phyloP scores from a whole-genome alignment of 805 yeast genomes.

The Ogataea naganishii region DNA sequence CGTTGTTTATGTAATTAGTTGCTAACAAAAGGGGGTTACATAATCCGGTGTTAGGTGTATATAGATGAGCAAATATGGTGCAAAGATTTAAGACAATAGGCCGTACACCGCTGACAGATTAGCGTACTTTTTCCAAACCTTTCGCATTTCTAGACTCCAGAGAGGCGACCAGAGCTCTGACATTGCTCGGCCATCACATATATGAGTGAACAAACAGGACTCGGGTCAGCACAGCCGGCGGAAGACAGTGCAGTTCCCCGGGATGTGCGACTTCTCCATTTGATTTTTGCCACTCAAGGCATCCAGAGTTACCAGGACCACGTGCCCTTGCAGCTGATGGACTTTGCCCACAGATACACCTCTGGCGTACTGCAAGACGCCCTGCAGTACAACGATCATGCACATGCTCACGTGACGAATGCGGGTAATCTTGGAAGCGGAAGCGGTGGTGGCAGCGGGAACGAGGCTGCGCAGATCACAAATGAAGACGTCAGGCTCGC shows the following conservation, averaged over 20 bases:
- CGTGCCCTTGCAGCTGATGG: conserved; percentile 93
- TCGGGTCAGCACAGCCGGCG: conserved; percentile 2
- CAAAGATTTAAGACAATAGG: no score
- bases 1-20: no score
- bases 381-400: conserved; percentile 78
- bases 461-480: conserved; percentile 50
- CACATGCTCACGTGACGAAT: conserved; percentile 32
- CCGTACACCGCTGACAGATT: no score
- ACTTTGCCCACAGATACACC: conserved; percentile 89
- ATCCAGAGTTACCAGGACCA: conserved; percentile 90
- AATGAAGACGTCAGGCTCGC: conserved; percentile 91
- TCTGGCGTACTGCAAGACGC: conserved; percentile 85
- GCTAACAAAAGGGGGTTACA: no score
- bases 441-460: no score
- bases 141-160: no score
- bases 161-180: no score
- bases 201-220: background rate
- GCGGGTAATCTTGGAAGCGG: conserved; percentile 29
- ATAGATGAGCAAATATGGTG: no score
- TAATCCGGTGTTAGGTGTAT: no score
- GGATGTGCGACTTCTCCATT: conserved; percentile 83
- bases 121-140: no score
- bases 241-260: conserved; percentile 48
- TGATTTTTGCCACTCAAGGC: conserved; percentile 89
- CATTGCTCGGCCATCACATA: background rate